These are phyloP conservation scores for Leccinum aurantiacum DNA, from an alignment of 768 basidiomycete species.

Conservation along the genomic window DNA sequence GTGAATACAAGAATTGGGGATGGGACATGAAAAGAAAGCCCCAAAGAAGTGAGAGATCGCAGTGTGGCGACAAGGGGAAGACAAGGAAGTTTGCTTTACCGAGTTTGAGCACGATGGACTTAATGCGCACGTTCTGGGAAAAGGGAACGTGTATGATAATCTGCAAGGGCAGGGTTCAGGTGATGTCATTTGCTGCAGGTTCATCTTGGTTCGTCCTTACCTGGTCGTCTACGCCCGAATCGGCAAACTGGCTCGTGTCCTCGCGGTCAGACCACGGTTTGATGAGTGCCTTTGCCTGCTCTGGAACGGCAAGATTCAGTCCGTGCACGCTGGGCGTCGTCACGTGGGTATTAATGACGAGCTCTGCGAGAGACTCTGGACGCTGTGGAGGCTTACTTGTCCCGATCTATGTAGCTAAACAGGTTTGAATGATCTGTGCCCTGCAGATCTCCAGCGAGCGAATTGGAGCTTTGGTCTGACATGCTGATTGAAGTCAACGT, in stretches of 20 bases:
- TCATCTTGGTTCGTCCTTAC: constrained; percentile 38
- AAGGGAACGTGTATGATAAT: constrained; percentile 83
- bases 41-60: constrained; percentile 10
- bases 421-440: constrained; percentile 55
- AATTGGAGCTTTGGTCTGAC: constrained; percentile 34
- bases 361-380: background rate
- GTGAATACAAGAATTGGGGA: constrained; percentile 1
- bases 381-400: constrained; percentile 47
- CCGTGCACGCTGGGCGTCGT: constrained; percentile 63
- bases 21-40: constrained; percentile 4
- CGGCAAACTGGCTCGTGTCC: constrained; percentile 59
- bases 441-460: constrained; percentile 45
- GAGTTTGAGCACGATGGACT: constrained; percentile 72
- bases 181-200: constrained; percentile 11
- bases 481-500: constrained; percentile 13
- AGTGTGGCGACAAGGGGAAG: constrained; percentile 10
- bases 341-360: constrained; percentile 1
- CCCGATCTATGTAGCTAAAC: constrained; percentile 59
- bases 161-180: constrained; percentile 37
- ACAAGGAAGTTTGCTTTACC: constrained; percentile 44
- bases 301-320: constrained; percentile 76
- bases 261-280: constrained; percentile 84
- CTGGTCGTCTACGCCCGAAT: constrained; percentile 87
- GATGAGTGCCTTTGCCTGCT: constrained; percentile 72
- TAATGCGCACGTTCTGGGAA: constrained; percentile 71